Conservation (phyloP, 805 yeast species). For the Candida hungchunana region DNA sequence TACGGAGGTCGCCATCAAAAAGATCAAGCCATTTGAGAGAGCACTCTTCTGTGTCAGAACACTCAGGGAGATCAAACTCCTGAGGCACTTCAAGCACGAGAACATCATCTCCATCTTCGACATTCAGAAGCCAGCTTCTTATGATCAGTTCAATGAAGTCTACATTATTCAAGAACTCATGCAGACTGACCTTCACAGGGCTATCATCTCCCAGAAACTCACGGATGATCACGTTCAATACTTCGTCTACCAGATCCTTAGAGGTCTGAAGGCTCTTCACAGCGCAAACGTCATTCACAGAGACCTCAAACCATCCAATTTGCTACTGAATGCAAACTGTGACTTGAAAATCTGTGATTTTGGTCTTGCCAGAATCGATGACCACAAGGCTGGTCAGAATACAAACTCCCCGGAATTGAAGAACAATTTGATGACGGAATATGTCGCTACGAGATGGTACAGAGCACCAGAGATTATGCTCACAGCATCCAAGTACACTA, state of each 20-base stretch:
- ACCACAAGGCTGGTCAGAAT: constrained; percentile 17
- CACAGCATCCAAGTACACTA: constrained; percentile 87
- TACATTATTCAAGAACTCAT: constrained; percentile 83
- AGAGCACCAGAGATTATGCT: constrained; percentile 97
- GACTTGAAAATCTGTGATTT: constrained; percentile 93
- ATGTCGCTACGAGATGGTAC: constrained; percentile 97
- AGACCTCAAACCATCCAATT: constrained; percentile 86
- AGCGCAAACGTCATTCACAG: constrained; percentile 93
- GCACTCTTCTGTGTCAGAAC: constrained; percentile 87
- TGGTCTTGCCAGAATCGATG: constrained; percentile 66
- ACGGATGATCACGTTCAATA: constrained; percentile 94
- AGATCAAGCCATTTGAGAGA: constrained; percentile 88
- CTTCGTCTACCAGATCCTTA: constrained; percentile 83
- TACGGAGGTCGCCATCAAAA: constrained; percentile 91
- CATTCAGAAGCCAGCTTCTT: constrained; percentile 76
- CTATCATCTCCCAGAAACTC: constrained; percentile 73
- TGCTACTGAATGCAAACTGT: constrained; percentile 85
- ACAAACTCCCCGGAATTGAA: constrained; percentile 56
- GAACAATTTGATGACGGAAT: constrained; percentile 88
- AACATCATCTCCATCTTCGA: constrained; percentile 88
- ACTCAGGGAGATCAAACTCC: constrained; percentile 79
- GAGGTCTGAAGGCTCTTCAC: constrained; percentile 88
- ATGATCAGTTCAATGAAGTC: constrained; percentile 78
- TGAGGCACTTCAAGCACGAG: constrained; percentile 90
- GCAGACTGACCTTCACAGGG: constrained; percentile 85